Evolutionary conservation across 306 rosid genomes (phyloP), one percentile per base, ranked within the genome.

Genomic region (Boehmeria nivea): DNA sequence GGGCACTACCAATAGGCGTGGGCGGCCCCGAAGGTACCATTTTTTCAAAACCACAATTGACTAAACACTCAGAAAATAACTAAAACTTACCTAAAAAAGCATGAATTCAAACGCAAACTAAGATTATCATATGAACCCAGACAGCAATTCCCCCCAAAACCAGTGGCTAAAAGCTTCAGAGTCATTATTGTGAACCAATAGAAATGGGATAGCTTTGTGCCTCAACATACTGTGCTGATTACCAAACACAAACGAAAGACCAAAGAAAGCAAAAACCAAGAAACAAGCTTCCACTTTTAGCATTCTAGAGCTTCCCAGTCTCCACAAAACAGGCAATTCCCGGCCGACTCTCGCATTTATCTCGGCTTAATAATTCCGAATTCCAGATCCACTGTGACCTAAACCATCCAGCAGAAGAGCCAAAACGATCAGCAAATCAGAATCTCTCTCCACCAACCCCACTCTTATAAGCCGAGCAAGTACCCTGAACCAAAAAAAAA

Each of bases 1-100:
- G 98, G 71, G 81, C 63, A 69, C 94, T 82, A 62, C 95, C 91
- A 58, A 90, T 86, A 12, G 81, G 88, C 52, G 88, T 76, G 70
- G 95, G 80, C 50, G 88, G 88, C 83, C 95, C 98, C 37, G 94
- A 85, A 50, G 90, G 88, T 43, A 78, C 91, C 98, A 90, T 90
- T 72, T 61, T 77, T 70, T 58, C 67, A 67, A 54, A 59, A 51
- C n/a, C n/a, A n/a, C n/a, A 42, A 72, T 62, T 60, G 68, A 69
- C 51, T 31, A 57, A 76, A 54, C 76, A 65, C 70, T 74, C 54
- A 31, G 71, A 45, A 36, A 68, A 67, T 67, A 68, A 73, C 43
- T 56, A 16, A 45, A 16, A 81, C 69, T 81, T 63, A 78, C 46
- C 78, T 75, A 66, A 54, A 72, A 52, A 62, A 79, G 63, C 68